Conservation (phyloP, 1,284 basidiomycete genomes). For the Omphalotus olearius region DNA sequence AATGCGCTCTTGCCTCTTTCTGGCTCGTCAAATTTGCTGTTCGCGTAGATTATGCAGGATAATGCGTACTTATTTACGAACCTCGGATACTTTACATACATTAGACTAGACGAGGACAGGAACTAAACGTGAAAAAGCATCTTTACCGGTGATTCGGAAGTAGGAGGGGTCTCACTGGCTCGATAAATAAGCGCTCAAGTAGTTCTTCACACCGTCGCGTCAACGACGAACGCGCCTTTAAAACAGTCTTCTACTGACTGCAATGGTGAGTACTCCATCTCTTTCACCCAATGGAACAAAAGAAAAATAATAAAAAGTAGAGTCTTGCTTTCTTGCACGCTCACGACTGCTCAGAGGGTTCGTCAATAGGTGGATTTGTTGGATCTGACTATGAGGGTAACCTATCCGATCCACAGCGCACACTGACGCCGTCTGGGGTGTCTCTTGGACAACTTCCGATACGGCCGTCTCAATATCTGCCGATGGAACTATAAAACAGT, state of each 20-base stretch:
- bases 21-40: too few species aligned
- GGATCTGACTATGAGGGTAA: background rate
- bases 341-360: slow-evolving; percentile 70
- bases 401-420: slow-evolving; percentile 50
- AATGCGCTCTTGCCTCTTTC: too few species aligned
- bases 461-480: slow-evolving; percentile 66
- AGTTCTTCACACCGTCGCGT: too few species aligned
- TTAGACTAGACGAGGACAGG: too few species aligned
- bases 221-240: background rate
- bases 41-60: too few species aligned
- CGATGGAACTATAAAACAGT: slow-evolving; percentile 71
- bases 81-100: too few species aligned
- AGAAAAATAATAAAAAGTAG: slow-evolving; percentile 29
- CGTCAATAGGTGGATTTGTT: background rate
- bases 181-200: too few species aligned
- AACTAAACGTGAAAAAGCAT: too few species aligned
- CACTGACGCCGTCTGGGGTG: slow-evolving; percentile 74
- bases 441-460: slow-evolving; percentile 70
- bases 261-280: background rate
- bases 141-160: too few species aligned
- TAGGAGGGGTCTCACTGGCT: too few species aligned
- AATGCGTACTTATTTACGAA: too few species aligned
- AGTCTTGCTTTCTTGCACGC: slow-evolving; percentile 70
- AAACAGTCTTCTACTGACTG: background rate
- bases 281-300: background rate